phyloP scores from a whole-genome alignment of 495 filamentous ascomycete genomes.

The Durotheca rogersii region DNA sequence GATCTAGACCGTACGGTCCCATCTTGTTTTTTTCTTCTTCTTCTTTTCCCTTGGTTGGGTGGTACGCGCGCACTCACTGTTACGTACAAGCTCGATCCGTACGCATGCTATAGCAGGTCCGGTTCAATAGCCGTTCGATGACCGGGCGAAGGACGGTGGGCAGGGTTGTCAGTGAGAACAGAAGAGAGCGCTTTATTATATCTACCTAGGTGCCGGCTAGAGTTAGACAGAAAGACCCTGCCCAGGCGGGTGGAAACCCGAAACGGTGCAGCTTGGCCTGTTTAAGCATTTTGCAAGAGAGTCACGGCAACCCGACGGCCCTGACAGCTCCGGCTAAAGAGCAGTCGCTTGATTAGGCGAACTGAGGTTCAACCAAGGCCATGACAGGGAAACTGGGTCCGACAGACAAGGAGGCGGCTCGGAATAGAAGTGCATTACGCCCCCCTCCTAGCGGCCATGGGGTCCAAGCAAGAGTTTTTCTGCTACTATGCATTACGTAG shows the following conservation, averaged over 20 bases:
- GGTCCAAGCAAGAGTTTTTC: too few relatives aligned
- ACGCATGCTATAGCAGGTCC: too few relatives aligned
- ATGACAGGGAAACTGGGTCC: background rate
- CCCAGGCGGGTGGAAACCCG: background rate
- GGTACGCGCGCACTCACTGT: constrained; percentile 2
- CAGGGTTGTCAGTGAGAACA: background rate
- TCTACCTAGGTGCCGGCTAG: constrained; percentile 11
- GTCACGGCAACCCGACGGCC: constrained; percentile 5
- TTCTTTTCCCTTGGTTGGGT: too few relatives aligned
- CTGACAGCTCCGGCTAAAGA: constrained; percentile 27
- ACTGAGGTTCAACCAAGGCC: constrained; percentile 8
- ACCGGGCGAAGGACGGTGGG: background rate
- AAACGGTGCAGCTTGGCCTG: constrained; percentile 14
- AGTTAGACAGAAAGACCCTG: background rate
- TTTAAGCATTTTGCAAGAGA: constrained; percentile 6
- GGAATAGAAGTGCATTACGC: constrained; percentile 31
- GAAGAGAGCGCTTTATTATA: background rate
- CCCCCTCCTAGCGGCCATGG: too few relatives aligned
- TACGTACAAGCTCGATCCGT: background rate
- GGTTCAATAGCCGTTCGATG: too few relatives aligned
- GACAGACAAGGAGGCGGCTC: constrained; percentile 24
- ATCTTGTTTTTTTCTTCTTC: too few relatives aligned
- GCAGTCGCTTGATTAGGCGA: constrained; percentile 17
- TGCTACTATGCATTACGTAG: too few relatives aligned
- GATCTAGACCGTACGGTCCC: constrained; percentile 10